A percentile compares a stretch with the other conserved stretches of the same genome.
phyloP scores from a whole-genome alignment of 176 grass and related monocot genomes.

The Cenchrus purpureus region DNA sequence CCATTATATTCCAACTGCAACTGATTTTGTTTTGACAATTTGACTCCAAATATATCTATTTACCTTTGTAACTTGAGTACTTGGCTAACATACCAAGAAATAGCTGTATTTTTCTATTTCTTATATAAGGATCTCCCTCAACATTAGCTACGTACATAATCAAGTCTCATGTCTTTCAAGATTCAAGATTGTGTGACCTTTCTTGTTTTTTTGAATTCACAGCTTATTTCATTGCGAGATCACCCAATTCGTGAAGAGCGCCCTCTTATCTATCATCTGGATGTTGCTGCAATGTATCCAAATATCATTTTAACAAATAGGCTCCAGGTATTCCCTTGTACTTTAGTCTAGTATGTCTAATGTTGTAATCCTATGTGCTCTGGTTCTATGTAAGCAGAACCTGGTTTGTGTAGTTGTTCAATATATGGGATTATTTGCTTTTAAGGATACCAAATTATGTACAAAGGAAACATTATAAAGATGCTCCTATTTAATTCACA shows the following conservation, averaged over 20 bases:
- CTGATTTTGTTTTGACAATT: not conserved
- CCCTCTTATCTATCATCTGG: constrained; percentile 98
- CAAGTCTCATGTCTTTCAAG: constrained; percentile 37
- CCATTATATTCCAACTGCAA: not conserved
- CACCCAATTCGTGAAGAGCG: constrained; percentile 83
- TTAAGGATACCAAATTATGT: not conserved
- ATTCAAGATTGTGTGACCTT: constrained; percentile 32
- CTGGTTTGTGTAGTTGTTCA: not conserved
- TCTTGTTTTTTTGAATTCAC: constrained; percentile 46
- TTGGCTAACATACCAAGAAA: constrained; percentile 27
- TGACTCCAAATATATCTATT: not conserved
- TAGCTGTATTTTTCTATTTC: constrained; percentile 20
- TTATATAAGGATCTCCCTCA: constrained; percentile 16
- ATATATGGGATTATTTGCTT: not conserved
- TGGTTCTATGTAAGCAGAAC: not conserved
- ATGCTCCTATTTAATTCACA: not conserved
- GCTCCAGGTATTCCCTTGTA: constrained; percentile 75
- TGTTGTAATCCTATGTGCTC: constrained; percentile 12
- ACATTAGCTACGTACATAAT: constrained; percentile 15
- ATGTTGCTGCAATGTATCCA: constrained; percentile 99
- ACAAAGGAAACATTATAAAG: not conserved
- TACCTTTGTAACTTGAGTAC: constrained; percentile 20
- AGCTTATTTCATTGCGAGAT: constrained; percentile 88
- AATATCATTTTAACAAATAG: constrained; percentile 99
- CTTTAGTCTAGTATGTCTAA: constrained; percentile 22